phyloP scores from a whole-genome alignment of 768 basidiomycete species.

The Pleurotus sapidus region DNA sequence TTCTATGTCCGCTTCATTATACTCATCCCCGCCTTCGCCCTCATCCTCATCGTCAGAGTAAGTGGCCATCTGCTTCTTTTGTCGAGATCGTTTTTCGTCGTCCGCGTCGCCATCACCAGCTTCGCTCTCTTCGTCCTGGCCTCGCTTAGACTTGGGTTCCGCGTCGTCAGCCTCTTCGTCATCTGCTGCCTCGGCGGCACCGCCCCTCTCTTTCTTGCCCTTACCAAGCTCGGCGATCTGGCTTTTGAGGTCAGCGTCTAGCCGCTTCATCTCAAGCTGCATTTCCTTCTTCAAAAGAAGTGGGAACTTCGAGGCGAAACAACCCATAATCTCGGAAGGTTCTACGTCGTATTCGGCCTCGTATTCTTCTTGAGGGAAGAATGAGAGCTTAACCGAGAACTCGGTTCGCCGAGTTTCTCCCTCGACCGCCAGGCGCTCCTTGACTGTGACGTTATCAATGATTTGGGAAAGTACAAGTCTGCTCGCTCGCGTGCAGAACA shows the following conservation, averaged over 20 bases:
- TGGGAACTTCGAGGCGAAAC: conserved; percentile 76
- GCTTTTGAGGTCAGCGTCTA: conserved; percentile 73
- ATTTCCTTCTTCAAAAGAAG: conserved; percentile 84
- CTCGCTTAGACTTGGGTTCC: conserved; percentile 42
- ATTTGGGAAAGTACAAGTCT: conserved; percentile 86
- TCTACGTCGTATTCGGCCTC: conserved; percentile 76
- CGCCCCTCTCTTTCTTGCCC: conserved; percentile 53
- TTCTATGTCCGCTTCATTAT: conserved; percentile 59
- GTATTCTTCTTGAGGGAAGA: conserved; percentile 89
- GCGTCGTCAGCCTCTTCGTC: conserved; percentile 41
- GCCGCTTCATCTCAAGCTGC: conserved; percentile 77
- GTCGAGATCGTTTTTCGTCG: conserved; percentile 68
- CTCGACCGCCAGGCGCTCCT: conserved; percentile 68
- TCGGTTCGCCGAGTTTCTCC: conserved; percentile 70
- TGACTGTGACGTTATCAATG: conserved; percentile 78
- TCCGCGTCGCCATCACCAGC: conserved; percentile 83
- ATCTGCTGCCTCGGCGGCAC: conserved; percentile 51
- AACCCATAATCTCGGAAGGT: conserved; percentile 66
- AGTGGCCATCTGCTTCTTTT: conserved; percentile 69
- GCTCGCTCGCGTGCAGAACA: conserved; percentile 88
- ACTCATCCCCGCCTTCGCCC: conserved; percentile 46
- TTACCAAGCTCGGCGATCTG: conserved; percentile 84
- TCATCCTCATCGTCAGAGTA: conserved; percentile 74
- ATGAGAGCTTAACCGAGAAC: conserved; percentile 76
- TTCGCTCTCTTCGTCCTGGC: conserved; percentile 59